Percentiles rank a stretch among this genome's conserved stretches.
Evolutionary conservation across 2,329 filamentous ascomycete species (phyloP).

Genomic region (Sporothrix protearum): DNA sequence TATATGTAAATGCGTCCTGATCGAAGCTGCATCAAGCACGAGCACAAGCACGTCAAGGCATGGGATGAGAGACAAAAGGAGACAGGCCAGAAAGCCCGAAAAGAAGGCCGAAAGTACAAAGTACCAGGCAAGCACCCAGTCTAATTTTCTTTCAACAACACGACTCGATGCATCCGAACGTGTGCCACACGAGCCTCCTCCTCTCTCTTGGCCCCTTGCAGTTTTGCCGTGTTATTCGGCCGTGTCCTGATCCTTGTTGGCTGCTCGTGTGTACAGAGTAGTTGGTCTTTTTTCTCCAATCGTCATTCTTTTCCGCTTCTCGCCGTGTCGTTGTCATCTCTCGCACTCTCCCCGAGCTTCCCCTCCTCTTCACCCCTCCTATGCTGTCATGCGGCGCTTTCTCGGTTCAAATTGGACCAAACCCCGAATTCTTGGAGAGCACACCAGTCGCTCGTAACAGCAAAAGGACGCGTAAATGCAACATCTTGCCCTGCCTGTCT

Average conservation of each 20-base stretch:
- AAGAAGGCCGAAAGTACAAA: neutral
- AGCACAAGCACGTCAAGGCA: neutral
- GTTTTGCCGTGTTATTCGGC: neutral
- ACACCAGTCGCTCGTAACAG: neutral
- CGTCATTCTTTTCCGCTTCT: neutral
- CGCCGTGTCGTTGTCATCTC: too few species aligned
- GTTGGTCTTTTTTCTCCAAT: neutral
- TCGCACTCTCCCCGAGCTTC: neutral
- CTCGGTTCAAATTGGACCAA: constrained; percentile 17
- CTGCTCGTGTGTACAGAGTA: neutral
- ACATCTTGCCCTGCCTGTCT: neutral
- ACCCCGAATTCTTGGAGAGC: neutral
- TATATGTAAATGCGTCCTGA: neutral
- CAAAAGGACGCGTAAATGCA: neutral
- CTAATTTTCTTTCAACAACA: neutral
- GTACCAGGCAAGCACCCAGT: neutral
- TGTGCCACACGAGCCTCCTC: neutral
- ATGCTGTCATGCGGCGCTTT: constrained; percentile 22
- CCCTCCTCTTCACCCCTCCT: constrained; percentile 1
- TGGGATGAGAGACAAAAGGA: neutral
- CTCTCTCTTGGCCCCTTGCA: neutral
- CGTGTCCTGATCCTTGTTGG: neutral
- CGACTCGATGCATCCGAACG: constrained; percentile 3
- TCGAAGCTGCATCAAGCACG: neutral
- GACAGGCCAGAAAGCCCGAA: neutral